Evolutionary conservation across 225 moss, liverwort and hornwort species (phyloP), one percentile per base, ranked within the genome.

Genomic region (Physcomitrellopsis africana): DNA sequence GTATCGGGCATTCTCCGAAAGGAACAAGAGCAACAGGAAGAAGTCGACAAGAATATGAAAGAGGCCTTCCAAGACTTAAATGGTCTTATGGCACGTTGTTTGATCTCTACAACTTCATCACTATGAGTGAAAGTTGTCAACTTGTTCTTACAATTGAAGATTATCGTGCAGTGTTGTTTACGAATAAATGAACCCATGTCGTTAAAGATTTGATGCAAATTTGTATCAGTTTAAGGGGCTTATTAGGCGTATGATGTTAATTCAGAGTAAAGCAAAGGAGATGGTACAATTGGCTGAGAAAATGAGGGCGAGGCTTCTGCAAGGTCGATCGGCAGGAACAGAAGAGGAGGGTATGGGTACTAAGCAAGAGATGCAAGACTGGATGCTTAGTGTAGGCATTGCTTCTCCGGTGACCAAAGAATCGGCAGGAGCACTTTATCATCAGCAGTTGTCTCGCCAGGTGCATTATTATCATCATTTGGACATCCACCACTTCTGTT

Each of bases 311-410:
- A 93, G 91, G 80, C 78, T 99, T 77, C 46, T 90, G 44, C 86
- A 93, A 79, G 87, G 87, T 42, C 94, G 90, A 82, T 60, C 86
- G 48, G 63, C 72, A 59, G 79, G 80, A 70, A 73, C 67, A 47
- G 94, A 94, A 18, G 94, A 95, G 64, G 97, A 91, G 77, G 97
- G 92, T 57, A 90, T 93, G 91, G 93, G 92, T 61, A 85, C 90
- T 15, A 99, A 94, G 69, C 97, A 99, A 83, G 94, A 99, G 76
- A 99, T 99, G 75, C 89, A 99, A 81, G 97, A 99, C 70, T 99
- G 93, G 97, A 86, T 99, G 86, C 84, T 99, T n/a, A 99, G 97
- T 76, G 97, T 99, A 65, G 97, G 97, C 54, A 99, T 99, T 74
- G 62, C 86, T 60, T 99, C 97, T 54, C 97, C 97, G 8, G 97